Conservation (phyloP, 306 rosid species). For the Glycine soja region DNA sequence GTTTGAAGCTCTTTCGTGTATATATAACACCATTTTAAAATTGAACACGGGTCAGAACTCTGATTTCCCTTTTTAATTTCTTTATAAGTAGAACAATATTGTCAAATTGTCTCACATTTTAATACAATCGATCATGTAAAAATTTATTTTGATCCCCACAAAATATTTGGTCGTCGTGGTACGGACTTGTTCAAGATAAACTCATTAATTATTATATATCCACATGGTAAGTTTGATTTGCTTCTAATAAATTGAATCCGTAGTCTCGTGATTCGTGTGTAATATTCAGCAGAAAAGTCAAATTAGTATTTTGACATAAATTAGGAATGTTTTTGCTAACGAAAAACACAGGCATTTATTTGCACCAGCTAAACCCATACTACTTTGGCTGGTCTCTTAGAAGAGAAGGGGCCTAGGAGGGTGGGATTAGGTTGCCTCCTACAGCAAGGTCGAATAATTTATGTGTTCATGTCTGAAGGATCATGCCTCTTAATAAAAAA, state of each 20-base stretch:
- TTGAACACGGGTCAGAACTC: too few relatives aligned
- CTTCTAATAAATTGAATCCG: conserved; percentile 2
- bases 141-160: too few relatives aligned
- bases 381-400: conserved; percentile 12
- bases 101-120: too few relatives aligned
- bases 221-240: conserved; percentile 39
- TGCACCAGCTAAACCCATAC: conserved; percentile 30
- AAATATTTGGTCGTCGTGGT: conserved; percentile 31
- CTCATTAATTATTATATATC: neutral
- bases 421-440: conserved; percentile 74
- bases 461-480: conserved; percentile 68
- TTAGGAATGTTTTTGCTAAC: conserved; percentile 17
- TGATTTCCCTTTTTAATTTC: too few relatives aligned
- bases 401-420: neutral
- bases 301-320: conserved; percentile 4
- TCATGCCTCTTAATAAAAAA: conserved; percentile 61
- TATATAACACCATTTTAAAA: too few relatives aligned
- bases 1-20: too few relatives aligned
- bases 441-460: conserved; percentile 68
- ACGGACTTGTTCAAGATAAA: conserved; percentile 26
- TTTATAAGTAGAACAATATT: too few relatives aligned
- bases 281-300: conserved; percentile 26
- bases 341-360: conserved; percentile 2
- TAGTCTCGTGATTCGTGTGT: neutral
- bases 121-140: neutral